Evolutionary conservation across 305 asterid genomes (phyloP).

Genomic region (Caryopteris hybrid): DNA sequence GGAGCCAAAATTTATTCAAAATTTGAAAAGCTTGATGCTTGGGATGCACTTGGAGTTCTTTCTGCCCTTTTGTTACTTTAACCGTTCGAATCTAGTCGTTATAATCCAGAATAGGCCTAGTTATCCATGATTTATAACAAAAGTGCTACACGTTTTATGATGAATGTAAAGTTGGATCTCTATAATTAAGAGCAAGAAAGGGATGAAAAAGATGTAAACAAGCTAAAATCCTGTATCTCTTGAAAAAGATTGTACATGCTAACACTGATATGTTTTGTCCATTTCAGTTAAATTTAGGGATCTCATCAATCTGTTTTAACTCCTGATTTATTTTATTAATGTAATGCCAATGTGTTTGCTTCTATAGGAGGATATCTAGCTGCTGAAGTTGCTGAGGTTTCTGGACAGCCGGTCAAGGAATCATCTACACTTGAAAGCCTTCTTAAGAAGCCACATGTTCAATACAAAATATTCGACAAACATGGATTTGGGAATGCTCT

Average conservation of each 20-base stretch:
- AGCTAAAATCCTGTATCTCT: not conserved
- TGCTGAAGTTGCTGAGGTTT: conserved; percentile 56
- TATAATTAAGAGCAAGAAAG: not conserved
- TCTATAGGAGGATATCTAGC: conserved; percentile 73
- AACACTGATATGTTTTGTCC: not conserved
- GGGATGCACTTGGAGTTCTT: not conserved
- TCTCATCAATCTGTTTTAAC: not conserved
- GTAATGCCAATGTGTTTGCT: not conserved
- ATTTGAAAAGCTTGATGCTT: conserved; percentile 6
- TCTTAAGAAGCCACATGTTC: conserved; percentile 91
- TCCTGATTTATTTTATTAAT: not conserved
- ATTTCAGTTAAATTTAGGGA: not conserved
- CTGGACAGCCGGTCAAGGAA: conserved; percentile 82
- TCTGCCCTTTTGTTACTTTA: not conserved
- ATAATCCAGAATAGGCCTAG: not conserved
- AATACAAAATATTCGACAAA: conserved; percentile 66
- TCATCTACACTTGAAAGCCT: conserved; percentile 78
- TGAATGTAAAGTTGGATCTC: not conserved
- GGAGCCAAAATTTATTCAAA: not conserved
- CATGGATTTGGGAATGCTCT: conserved; percentile 83
- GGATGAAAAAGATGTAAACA: not conserved
- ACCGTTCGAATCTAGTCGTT: not conserved
- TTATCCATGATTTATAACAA: not conserved
- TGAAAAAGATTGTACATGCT: not conserved
- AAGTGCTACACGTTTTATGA: not conserved